phyloP scores from a whole-genome alignment of 441 rosid species.

The Syzygium malaccense region DNA sequence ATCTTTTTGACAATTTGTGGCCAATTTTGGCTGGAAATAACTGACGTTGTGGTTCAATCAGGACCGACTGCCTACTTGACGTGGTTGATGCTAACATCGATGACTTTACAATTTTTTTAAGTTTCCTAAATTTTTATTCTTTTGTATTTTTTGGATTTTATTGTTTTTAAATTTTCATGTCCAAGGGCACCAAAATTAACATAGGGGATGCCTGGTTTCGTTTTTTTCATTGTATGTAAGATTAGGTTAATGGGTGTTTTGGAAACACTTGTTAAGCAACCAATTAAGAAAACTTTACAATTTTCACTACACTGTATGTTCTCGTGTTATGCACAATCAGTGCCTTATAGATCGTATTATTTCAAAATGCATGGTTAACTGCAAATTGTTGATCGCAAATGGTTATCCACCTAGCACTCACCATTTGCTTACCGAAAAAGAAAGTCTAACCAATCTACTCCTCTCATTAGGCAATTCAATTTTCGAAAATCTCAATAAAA shows the following conservation, averaged over 20 bases:
- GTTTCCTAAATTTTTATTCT: too few species aligned
- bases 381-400: not conserved
- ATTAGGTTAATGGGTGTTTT: not conserved
- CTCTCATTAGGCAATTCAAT: not conserved
- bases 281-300: not conserved
- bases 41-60: too few species aligned
- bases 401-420: rapidly evolving
- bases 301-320: not conserved
- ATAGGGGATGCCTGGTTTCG: not conserved
- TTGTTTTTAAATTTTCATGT: not conserved
- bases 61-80: too few species aligned
- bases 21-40: too few species aligned
- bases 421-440: not conserved
- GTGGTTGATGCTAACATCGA: too few species aligned
- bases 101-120: too few species aligned
- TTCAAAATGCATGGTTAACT: not conserved
- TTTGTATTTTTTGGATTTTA: too few species aligned
- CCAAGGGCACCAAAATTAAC: not conserved
- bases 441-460: too few species aligned
- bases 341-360: not conserved
- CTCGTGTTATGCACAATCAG: not conserved
- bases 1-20: too few species aligned
- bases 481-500: not conserved
- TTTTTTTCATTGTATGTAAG: rapidly evolving
- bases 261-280: not conserved